Conservation (phyloP, 2,329 filamentous ascomycete genomes). For the Colletotrichum sp. region DNA sequence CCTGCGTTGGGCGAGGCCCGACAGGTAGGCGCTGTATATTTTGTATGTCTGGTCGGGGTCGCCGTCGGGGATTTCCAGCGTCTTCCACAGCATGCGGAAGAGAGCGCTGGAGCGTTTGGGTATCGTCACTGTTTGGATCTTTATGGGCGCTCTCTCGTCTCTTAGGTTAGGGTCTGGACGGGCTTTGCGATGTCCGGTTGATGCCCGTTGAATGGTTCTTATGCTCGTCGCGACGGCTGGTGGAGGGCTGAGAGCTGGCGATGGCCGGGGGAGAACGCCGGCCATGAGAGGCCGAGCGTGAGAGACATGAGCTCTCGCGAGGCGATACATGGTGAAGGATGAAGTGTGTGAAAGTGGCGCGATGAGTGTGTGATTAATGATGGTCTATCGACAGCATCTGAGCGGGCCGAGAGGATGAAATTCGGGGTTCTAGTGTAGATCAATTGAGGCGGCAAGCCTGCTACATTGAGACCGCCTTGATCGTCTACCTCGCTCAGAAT, state of each 20-base stretch:
- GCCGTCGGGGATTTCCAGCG: not conserved
- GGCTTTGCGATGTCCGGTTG: not conserved
- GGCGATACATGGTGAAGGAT: not conserved
- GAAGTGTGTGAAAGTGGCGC: not conserved
- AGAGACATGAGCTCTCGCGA: not conserved
- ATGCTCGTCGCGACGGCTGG: not conserved
- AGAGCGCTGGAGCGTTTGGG: not conserved
- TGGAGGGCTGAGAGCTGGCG: not conserved
- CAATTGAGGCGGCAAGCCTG: not conserved
- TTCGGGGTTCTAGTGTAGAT: not conserved
- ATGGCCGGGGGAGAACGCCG: not conserved
- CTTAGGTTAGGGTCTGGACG: not conserved
- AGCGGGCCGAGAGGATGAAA: not conserved
- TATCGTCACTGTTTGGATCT: not conserved
- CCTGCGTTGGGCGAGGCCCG: not conserved
- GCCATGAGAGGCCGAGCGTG: not conserved
- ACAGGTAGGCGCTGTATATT: constrained; percentile 2
- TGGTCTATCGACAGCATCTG: not conserved
- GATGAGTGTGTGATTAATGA: not conserved
- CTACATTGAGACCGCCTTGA: not conserved
- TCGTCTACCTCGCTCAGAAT: not conserved
- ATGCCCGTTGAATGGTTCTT: not conserved
- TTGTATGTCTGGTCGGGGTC: not conserved
- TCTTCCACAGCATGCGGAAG: not conserved
- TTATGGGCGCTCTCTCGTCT: not conserved